These are phyloP conservation scores for Mucor indicus DNA, from an alignment of 371 early-diverging fungal species.

Conservation along the genomic window DNA sequence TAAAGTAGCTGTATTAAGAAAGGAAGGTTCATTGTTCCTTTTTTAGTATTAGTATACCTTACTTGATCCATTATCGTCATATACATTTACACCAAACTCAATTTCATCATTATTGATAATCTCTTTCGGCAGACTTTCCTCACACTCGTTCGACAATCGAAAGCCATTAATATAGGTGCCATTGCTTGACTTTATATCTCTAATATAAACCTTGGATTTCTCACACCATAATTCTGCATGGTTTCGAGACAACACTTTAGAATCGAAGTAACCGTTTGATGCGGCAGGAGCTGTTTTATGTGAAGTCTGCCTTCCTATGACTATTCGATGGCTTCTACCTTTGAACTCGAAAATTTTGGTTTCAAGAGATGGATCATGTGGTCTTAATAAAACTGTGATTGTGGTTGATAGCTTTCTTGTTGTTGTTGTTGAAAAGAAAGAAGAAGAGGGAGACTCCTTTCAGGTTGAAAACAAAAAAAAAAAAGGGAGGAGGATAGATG, in stretches of 20 bases:
- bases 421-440: too few relatives aligned
- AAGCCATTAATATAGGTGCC: constrained; percentile 86
- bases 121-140: constrained; percentile 60
- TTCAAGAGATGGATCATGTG: constrained; percentile 58
- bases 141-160: constrained; percentile 68
- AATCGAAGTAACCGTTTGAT: constrained; percentile 83
- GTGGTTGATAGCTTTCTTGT: too few relatives aligned
- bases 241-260: constrained; percentile 78
- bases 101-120: constrained; percentile 64
- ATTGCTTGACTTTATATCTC: constrained; percentile 80
- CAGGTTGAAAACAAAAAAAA: too few relatives aligned
- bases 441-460: too few relatives aligned
- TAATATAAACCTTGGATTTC: constrained; percentile 68
- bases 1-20: constrained; percentile 10
- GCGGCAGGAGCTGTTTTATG: constrained; percentile 65
- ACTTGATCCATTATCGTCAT: constrained; percentile 58
- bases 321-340: constrained; percentile 47
- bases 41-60: neutral
- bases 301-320: constrained; percentile 76
- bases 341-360: constrained; percentile 65
- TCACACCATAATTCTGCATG: constrained; percentile 86
- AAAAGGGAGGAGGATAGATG: too few relatives aligned
- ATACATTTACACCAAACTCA: constrained; percentile 84
- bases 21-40: too few relatives aligned
- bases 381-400: constrained; percentile 58